Evolutionary conservation across 225 moss, liverwort and hornwort genomes (phyloP).

Genomic region (Straminergon stramineum): DNA sequence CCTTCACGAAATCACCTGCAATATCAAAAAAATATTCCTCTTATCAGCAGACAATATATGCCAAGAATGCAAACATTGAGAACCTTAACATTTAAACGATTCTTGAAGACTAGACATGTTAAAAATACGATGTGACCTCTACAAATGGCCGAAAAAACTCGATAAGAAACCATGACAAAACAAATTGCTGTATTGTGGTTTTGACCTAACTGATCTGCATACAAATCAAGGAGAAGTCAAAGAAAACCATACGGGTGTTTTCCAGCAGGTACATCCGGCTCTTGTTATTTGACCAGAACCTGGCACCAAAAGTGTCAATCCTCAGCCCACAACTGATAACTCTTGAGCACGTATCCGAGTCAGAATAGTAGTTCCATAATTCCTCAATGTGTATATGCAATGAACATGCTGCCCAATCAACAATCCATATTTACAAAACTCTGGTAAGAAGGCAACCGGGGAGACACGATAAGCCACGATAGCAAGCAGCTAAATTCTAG

Average conservation of each 20-base stretch:
- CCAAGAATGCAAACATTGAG: background rate
- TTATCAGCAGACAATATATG: background rate
- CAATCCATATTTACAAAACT: background rate
- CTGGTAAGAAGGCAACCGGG: background rate
- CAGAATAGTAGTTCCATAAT: background rate
- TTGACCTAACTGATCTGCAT: background rate
- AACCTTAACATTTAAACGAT: background rate
- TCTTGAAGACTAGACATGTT: background rate
- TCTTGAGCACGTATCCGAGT: background rate
- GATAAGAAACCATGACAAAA: background rate
- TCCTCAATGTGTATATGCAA: background rate
- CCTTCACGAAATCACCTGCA: slow-evolving; percentile 49
- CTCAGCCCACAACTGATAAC: background rate
- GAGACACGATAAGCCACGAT: background rate
- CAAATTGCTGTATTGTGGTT: background rate
- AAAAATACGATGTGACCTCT: background rate
- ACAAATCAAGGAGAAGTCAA: background rate
- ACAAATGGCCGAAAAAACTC: background rate
- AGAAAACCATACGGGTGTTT: slow-evolving; percentile 31
- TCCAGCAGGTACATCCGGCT: slow-evolving; percentile 61
- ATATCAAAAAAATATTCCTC: background rate
- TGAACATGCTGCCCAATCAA: background rate
- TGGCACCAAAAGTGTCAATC: slow-evolving; percentile 6
- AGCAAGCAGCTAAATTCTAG: background rate
- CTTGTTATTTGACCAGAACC: slow-evolving; percentile 60